phyloP scores from a whole-genome alignment of 352 stramenopile species.

The Elongisporangium anandrum region DNA sequence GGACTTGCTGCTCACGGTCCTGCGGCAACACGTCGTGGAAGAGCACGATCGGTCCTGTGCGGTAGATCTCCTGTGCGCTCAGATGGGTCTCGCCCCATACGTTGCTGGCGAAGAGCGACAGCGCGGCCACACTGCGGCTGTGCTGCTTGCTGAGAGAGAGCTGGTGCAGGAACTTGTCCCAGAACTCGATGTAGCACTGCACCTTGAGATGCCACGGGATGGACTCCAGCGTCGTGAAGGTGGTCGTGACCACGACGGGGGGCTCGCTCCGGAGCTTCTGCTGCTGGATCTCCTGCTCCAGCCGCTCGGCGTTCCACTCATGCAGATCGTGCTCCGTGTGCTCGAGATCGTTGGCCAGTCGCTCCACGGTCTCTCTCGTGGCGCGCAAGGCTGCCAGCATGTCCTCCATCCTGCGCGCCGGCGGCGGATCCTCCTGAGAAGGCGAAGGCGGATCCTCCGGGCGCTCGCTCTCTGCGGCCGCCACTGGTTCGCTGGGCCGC shows the following conservation, averaged over 20 bases:
- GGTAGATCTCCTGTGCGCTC: not conserved
- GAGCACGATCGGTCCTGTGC: conserved; percentile 2
- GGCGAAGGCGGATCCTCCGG: not conserved
- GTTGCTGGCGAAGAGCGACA: conserved; percentile 5
- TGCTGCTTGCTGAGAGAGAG: conserved; percentile 1
- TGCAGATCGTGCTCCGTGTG: conserved; percentile 7
- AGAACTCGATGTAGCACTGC: conserved; percentile 9
- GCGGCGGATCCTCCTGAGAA: not conserved
- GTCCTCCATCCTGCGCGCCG: not conserved
- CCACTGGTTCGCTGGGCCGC: not conserved
- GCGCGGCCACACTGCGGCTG: not conserved
- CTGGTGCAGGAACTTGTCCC: conserved; percentile 7
- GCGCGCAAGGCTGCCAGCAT: not conserved
- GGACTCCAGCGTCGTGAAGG: not conserved
- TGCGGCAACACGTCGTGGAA: not conserved
- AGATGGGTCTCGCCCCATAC: conserved; percentile 5
- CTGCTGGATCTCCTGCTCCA: not conserved
- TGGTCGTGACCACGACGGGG: not conserved
- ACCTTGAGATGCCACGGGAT: conserved; percentile 7
- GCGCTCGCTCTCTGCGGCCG: not conserved
- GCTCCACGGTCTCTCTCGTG: not conserved
- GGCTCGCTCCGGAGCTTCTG: not conserved
- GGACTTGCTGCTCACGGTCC: not conserved
- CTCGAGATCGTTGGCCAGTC: not conserved
- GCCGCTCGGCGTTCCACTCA: conserved; percentile 7